Base-by-base conservation (phyloP, 768 basidiomycete species). In the Dentipellis fragilis region DNA sequence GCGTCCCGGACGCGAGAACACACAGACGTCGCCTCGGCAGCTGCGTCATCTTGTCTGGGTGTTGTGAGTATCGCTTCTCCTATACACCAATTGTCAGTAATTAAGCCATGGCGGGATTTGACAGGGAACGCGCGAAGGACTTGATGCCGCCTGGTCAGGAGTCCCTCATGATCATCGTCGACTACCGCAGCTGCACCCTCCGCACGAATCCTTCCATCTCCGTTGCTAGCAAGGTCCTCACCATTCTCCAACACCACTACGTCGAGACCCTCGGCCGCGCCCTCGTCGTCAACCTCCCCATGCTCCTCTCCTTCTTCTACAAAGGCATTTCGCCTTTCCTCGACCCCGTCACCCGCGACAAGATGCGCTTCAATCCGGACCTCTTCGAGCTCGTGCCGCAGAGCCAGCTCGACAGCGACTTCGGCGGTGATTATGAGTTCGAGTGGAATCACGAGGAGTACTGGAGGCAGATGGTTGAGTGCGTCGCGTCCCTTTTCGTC, bases 351-450 rank as follows among this genome's bases (percentile, higher is more conserved):
- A 93, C 92, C 0, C 76, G 88, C 46, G 89, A 92, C 64, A 94
- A 93, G 87, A 89, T 93, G 84, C 82, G 85, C 21, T 93, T 94
- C 68, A 94, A 94, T 65, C 90, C 92, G 4, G 78, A 90, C 62
- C 73, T 94, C 5, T 67, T 77, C 39, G 86, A 89, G 57, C 80
- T 94, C 46, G 76, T 93, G 19, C 86, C 89, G 5, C 71, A 69
- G 7, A 77, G 78, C 4, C 91, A 93, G 54, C 79, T 93, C 9
- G 90, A 92, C 64, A 79, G 82, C 1, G 88, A 88, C 60, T 91
- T 93, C 66, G 90, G 89, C 12, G 91, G 91, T 1, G 77, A 83
- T 2, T 80, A 83, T 66, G 77, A 79, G 55, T 90, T 77, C 59
- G 75, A 88, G 62, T 93, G 87, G 65, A 84, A 92, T 56, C 76